phyloP scores from a whole-genome alignment of 2,329 filamentous ascomycete species.

The Colletotrichum falcatum region DNA sequence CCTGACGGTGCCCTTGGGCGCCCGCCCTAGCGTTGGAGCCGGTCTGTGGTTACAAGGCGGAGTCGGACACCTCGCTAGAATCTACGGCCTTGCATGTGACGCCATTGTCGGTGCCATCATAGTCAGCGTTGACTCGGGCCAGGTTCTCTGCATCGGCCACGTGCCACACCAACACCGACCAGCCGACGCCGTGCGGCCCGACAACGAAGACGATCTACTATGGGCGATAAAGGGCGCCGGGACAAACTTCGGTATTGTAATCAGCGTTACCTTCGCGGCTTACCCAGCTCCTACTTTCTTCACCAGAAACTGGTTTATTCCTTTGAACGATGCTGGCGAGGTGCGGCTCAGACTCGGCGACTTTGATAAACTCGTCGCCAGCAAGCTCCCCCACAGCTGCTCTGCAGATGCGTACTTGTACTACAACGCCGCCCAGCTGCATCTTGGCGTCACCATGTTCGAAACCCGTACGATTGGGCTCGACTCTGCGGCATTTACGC shows the following conservation, averaged over 20 bases:
- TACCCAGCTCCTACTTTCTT: constrained; percentile 55
- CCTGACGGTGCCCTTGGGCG: constrained; percentile 68
- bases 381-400: constrained; percentile 53
- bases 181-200: constrained; percentile 52
- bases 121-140: constrained; percentile 61
- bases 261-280: constrained; percentile 64
- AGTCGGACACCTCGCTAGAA: constrained; percentile 69
- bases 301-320: constrained; percentile 55
- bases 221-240: constrained; percentile 71
- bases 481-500: constrained; percentile 31
- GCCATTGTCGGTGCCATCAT: constrained; percentile 70
- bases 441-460: constrained; percentile 64
- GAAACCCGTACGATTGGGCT: constrained; percentile 51
- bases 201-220: constrained; percentile 64
- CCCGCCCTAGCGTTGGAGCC: constrained; percentile 72
- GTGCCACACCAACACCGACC: constrained; percentile 62
- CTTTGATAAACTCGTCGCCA: constrained; percentile 55
- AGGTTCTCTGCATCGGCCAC: constrained; percentile 62
- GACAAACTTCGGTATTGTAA: constrained; percentile 69
- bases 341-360: constrained; percentile 51
- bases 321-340: constrained; percentile 48
- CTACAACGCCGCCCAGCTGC: constrained; percentile 56
- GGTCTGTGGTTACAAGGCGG: constrained; percentile 75
- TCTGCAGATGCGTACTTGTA: constrained; percentile 70
- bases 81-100: constrained; percentile 70